Evolutionary conservation across 805 yeast genomes (phyloP).

Genomic region (Millerozyma miso): DNA sequence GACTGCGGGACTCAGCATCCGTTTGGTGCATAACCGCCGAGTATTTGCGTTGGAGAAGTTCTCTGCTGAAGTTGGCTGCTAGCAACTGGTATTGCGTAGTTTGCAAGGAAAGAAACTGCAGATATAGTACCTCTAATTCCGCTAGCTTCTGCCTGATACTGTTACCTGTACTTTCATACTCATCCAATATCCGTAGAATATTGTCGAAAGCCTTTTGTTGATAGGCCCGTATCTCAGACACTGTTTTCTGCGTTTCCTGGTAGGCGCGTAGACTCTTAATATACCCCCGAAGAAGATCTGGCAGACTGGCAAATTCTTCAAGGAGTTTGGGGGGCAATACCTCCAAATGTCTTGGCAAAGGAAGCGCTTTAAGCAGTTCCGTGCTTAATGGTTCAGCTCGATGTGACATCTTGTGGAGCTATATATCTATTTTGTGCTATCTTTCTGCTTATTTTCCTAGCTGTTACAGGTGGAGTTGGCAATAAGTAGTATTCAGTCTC

Average conservation of each 20-base stretch:
- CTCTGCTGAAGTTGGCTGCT: constrained; percentile 33
- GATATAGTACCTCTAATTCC: constrained; percentile 21
- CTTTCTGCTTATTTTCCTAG: background rate
- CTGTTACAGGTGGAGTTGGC: too few species aligned
- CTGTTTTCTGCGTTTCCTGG: constrained; percentile 1
- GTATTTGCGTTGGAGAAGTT: constrained; percentile 25
- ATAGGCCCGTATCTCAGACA: background rate
- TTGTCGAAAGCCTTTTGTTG: constrained; percentile 14
- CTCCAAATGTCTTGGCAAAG: constrained; percentile 26
- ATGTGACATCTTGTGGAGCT: background rate
- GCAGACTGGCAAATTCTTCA: constrained; percentile 22
- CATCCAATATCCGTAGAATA: constrained; percentile 14
- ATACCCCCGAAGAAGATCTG: constrained; percentile 29
- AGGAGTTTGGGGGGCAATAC: constrained; percentile 25
- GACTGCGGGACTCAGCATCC: constrained; percentile 16
- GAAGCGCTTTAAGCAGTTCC: constrained; percentile 11
- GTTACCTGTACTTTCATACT: constrained; percentile 17
- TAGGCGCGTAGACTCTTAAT: constrained; percentile 21
- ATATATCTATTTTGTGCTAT: background rate
- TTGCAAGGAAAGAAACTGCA: constrained; percentile 32
- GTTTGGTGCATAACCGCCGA: constrained; percentile 18
- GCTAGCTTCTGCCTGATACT: constrained; percentile 21
- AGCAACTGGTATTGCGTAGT: constrained; percentile 36
- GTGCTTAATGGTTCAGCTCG: constrained; percentile 8
- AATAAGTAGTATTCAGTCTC: too few species aligned